Conservation (phyloP, 257 asterid species). For the Cordia subcordata region DNA sequence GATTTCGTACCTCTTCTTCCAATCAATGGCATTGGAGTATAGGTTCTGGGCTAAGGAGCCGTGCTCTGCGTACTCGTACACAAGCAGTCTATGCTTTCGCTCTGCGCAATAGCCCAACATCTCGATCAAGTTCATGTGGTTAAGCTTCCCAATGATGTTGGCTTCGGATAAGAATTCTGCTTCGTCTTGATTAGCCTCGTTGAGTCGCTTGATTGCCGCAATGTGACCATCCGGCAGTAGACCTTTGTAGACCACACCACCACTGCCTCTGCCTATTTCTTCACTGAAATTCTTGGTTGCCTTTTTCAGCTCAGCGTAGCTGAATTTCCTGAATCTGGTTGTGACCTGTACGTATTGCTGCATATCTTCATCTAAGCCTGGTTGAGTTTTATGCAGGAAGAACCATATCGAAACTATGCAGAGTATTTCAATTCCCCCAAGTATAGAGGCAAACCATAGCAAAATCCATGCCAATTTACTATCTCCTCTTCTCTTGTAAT, state of each 20-base stretch:
- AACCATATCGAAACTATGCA: conserved; percentile 12
- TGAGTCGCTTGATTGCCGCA: conserved; percentile 28
- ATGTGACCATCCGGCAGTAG: conserved; percentile 20
- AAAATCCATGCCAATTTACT: conserved; percentile 14
- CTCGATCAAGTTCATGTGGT: conserved; percentile 33
- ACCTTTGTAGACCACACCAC: conserved; percentile 37
- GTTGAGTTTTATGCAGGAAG: conserved; percentile 19
- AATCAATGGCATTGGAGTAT: conserved; percentile 19
- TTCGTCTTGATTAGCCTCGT: conserved; percentile 31
- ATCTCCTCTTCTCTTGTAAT: conserved; percentile 7
- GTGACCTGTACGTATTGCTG: conserved; percentile 20
- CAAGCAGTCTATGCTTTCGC: conserved; percentile 29
- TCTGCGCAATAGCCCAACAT: conserved; percentile 32
- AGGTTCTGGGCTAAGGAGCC: conserved; percentile 29
- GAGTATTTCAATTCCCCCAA: conserved; percentile 23
- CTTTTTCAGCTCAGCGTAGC: conserved; percentile 31
- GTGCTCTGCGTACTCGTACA: conserved; percentile 34
- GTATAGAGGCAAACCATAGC: conserved; percentile 13
- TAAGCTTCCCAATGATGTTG: conserved; percentile 23
- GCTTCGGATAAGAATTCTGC: conserved; percentile 26
- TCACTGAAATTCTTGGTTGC: conserved; percentile 30
- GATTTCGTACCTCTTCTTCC: conserved; percentile 32
- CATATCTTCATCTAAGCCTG: background rate
- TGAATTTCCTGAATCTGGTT: conserved; percentile 32
- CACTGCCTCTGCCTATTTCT: conserved; percentile 39